Evolutionary conservation across 441 rosid genomes (phyloP).

Genomic region (Populus hybrid): DNA sequence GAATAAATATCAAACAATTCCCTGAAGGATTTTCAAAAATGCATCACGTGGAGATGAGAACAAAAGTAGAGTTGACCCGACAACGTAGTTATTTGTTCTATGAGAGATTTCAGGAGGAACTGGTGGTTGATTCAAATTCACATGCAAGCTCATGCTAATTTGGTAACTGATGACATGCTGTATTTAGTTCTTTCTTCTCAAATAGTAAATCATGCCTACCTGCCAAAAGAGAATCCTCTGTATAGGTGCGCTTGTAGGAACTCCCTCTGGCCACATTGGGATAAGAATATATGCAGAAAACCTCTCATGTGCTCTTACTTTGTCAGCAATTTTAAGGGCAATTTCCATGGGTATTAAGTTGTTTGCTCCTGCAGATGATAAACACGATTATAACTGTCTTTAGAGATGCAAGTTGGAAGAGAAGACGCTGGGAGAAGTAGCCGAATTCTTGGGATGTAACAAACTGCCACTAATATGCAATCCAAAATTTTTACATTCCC

Average conservation of each 20-base stretch:
- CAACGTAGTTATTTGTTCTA: not conserved
- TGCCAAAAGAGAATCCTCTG: slow-evolving; percentile 98
- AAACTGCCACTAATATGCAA: not conserved
- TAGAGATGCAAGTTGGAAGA: not conserved
- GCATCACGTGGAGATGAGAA: not conserved
- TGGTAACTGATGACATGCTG: not conserved
- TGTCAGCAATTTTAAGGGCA: slow-evolving; percentile 86
- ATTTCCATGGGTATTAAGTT: slow-evolving; percentile 98
- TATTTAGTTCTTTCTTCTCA: not conserved
- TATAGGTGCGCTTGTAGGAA: slow-evolving; percentile 68
- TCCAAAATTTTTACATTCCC: not conserved
- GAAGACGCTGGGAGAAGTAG: not conserved
- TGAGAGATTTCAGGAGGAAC: not conserved
- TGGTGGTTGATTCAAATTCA: not conserved
- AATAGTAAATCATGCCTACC: slow-evolving; percentile 33
- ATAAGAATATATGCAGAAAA: slow-evolving; percentile 88
- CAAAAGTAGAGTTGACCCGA: not conserved
- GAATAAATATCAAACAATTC: not conserved
- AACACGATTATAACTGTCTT: slow-evolving; percentile 1
- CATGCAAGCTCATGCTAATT: no score
- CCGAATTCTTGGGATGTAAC: not conserved
- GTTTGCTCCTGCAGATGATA: slow-evolving; percentile 66
- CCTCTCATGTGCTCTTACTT: slow-evolving; percentile 82
- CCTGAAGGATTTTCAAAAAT: no score
- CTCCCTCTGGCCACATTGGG: slow-evolving; percentile 99